Conservation (phyloP, 331 rosid species). For the Phaseolus coccineus region DNA sequence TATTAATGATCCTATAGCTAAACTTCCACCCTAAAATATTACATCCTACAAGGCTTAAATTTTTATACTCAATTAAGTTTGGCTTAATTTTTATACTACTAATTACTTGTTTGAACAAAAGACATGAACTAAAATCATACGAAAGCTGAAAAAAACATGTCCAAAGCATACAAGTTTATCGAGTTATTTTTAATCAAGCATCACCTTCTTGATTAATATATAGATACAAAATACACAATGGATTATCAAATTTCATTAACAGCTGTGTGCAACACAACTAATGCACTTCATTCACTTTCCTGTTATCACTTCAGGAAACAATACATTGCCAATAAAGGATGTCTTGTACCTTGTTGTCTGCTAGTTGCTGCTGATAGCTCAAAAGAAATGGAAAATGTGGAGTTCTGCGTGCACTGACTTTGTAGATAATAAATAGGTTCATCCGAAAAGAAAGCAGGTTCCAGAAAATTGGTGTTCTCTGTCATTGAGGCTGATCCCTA, state of each 20-base stretch:
- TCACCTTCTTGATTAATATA: constrained; percentile 2
- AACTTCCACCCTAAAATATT: neutral
- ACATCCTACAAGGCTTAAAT: too few relatives aligned
- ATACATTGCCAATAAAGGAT: constrained; percentile 14
- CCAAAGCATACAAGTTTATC: constrained; percentile 9
- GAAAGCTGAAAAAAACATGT: neutral
- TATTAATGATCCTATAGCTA: neutral
- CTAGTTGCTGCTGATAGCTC: constrained; percentile 16
- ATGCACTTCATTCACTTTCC: neutral
- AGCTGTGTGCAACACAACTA: neutral
- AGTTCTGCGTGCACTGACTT: constrained; percentile 63
- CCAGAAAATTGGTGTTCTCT: constrained; percentile 66
- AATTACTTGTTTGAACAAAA: constrained; percentile 21
- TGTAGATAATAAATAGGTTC: constrained; percentile 73
- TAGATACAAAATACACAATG: constrained; percentile 9
- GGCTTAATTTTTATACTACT: neutral
- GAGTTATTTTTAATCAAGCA: constrained; percentile 4
- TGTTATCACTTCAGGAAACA: constrained; percentile 20
- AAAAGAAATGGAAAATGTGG: constrained; percentile 59
- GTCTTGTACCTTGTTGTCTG: constrained; percentile 52
- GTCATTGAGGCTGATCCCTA: constrained; percentile 84
- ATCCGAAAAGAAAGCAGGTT: constrained; percentile 77
- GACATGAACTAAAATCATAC: neutral
- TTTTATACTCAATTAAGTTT: neutral
- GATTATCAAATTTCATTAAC: neutral